Evolutionary conservation across 768 basidiomycete genomes (phyloP).

Genomic region (Grammothele lineata): DNA sequence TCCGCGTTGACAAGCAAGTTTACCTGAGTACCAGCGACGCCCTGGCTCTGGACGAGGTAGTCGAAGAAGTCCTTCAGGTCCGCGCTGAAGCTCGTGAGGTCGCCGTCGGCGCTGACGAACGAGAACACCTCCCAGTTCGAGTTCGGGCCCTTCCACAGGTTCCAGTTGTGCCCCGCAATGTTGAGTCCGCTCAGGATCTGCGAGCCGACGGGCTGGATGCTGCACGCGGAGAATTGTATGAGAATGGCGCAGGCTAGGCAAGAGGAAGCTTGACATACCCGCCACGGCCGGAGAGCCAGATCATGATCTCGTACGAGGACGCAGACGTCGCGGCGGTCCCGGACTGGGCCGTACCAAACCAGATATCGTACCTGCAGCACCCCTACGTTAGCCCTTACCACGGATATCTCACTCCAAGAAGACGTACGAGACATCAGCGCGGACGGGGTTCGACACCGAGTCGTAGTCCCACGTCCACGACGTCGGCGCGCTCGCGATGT

Average conservation of each 20-base stretch:
- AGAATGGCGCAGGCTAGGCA: background rate
- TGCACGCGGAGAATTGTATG: conserved; percentile 19
- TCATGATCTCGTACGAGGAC: conserved; percentile 57
- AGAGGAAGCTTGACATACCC: conserved; percentile 31
- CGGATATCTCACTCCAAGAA: background rate
- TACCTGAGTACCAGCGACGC: conserved; percentile 45
- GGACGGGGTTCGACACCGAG: conserved; percentile 38
- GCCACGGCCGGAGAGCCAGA: conserved; percentile 55
- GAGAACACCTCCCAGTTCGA: conserved; percentile 52
- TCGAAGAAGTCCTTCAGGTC: conserved; percentile 56
- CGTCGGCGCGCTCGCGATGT: conserved; percentile 42
- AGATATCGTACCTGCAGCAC: conserved; percentile 46
- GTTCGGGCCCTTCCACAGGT: conserved; percentile 52
- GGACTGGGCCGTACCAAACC: conserved; percentile 40
- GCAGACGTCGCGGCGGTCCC: conserved; percentile 43
- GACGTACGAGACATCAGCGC: conserved; percentile 50
- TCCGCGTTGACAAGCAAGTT: background rate
- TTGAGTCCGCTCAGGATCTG: conserved; percentile 37
- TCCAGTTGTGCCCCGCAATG: conserved; percentile 50
- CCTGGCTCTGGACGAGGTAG: conserved; percentile 42
- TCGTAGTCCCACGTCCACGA: conserved; percentile 49
- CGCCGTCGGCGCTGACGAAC: conserved; percentile 44
- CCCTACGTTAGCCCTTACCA: background rate
- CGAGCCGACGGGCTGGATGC: conserved; percentile 54
- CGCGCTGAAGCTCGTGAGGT: conserved; percentile 47